Evolutionary conservation across 768 basidiomycete genomes (phyloP).

Genomic region (Mycena belliarum): DNA sequence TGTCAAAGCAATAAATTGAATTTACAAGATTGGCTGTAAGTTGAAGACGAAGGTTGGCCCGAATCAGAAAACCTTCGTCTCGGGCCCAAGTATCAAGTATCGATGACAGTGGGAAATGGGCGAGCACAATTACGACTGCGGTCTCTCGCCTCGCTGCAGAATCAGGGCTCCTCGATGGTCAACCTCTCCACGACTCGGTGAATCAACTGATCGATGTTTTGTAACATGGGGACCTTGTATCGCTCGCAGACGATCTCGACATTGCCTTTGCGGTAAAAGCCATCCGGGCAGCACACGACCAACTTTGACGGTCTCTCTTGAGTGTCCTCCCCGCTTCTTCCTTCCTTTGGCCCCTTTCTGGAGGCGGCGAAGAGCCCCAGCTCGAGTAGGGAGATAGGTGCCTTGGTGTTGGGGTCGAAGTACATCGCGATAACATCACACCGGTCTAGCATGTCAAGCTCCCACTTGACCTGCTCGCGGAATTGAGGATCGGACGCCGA

Average conservation of each 20-base stretch:
- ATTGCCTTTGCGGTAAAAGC: constrained; percentile 6
- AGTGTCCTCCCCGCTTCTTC: no score
- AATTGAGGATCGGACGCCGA: not conserved
- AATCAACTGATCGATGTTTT: not conserved
- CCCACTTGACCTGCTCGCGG: constrained; percentile 7
- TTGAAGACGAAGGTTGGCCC: no score
- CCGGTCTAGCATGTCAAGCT: constrained; percentile 4
- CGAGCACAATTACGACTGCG: no score
- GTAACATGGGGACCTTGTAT: not conserved
- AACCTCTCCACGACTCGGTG: not conserved
- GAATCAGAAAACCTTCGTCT: no score
- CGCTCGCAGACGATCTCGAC: constrained; percentile 9
- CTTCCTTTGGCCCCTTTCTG: no score
- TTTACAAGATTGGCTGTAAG: no score
- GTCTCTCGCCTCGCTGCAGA: no score
- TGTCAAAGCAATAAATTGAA: no score
- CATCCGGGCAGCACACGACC: constrained; percentile 9
- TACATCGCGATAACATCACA: constrained; percentile 7
- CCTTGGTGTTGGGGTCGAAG: constrained; percentile 7
- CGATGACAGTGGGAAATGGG: no score
- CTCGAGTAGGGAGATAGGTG: constrained; percentile 7
- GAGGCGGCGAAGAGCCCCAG: not conserved
- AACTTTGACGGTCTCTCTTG: no score
- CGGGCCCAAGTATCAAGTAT: no score
- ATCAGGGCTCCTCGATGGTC: not conserved